Percentiles rank a stretch among this genome's conserved stretches.
Evolutionary conservation across 1,139 yeast genomes (phyloP).

Genomic region (Pichia sp.): DNA sequence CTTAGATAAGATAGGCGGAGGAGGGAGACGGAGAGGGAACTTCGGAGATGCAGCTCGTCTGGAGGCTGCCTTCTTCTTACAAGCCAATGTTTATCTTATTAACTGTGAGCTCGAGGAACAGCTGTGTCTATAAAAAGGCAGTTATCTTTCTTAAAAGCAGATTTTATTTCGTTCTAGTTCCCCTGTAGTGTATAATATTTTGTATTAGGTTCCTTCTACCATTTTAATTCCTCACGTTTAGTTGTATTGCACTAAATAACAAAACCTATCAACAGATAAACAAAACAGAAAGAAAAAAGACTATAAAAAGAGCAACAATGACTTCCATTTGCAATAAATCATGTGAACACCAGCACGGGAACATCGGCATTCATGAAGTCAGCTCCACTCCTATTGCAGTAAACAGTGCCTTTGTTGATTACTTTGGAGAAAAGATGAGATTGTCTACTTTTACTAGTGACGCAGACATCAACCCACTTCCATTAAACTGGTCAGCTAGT

Average conservation of each 20-base stretch:
- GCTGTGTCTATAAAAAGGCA: background rate
- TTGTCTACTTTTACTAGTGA: slow-evolving; percentile 52
- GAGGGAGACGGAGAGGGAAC: background rate
- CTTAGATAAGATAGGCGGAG: slow-evolving; percentile 2
- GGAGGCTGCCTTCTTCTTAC: background rate
- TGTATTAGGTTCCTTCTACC: background rate
- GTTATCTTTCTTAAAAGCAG: background rate
- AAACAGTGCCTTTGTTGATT: slow-evolving; percentile 28
- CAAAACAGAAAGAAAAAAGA: background rate
- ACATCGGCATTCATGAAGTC: slow-evolving; percentile 14
- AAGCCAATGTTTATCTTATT: background rate
- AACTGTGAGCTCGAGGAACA: background rate
- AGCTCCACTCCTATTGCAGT: slow-evolving; percentile 8
- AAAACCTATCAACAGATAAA: background rate
- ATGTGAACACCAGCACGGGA: slow-evolving; percentile 10
- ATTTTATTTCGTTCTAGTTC: background rate
- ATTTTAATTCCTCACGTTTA: background rate
- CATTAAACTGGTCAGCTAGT: slow-evolving; percentile 47
- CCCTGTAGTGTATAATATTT: background rate
- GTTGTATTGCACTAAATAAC: background rate
- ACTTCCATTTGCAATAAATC: slow-evolving; percentile 5
- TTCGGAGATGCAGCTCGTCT: background rate
- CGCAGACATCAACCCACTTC: slow-evolving; percentile 43
- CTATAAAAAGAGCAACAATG: slow-evolving; percentile 2
- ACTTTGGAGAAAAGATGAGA: slow-evolving; percentile 35